phyloP scores from a whole-genome alignment of 2,329 filamentous ascomycete genomes.

The Ploettnerulaceae sp. region DNA sequence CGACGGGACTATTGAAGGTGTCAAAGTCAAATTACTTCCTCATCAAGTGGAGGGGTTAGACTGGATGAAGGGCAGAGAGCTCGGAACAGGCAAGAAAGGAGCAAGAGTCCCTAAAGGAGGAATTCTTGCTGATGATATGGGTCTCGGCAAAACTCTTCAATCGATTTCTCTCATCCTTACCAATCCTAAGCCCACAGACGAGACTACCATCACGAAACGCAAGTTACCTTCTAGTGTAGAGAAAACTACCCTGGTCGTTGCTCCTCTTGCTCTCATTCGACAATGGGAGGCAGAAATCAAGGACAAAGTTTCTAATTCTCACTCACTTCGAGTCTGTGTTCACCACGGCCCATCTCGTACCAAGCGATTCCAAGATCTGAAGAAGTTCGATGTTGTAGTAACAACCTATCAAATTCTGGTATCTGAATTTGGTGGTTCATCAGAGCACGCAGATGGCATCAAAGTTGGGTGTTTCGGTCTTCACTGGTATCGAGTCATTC shows the following conservation, averaged over 20 bases:
- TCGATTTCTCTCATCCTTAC: conserved; percentile 82
- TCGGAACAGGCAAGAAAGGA: conserved; percentile 77
- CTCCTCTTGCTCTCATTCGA: conserved; percentile 87
- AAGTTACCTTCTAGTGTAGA: conserved; percentile 65
- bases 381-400: conserved; percentile 88
- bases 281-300: conserved; percentile 96
- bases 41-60: conserved; percentile 91
- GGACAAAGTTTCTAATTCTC: conserved; percentile 66
- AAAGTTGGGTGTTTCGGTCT: conserved; percentile 85
- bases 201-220: conserved; percentile 55
- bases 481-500: conserved; percentile 90
- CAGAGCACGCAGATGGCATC: conserved; percentile 52
- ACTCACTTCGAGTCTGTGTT: conserved; percentile 74
- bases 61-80: conserved; percentile 94
- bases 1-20: conserved; percentile 67
- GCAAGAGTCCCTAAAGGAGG: conserved; percentile 76
- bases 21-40: conserved; percentile 82
- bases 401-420: conserved; percentile 96
- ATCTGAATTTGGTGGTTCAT: conserved; percentile 75
- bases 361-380: conserved; percentile 71
- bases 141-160: conserved; percentile 92
- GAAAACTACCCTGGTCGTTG: conserved; percentile 84
- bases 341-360: conserved; percentile 87
- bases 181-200: conserved; percentile 65
- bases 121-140: conserved; percentile 96